Percentiles rank a stretch among this genome's conserved stretches.
Evolutionary conservation across 768 basidiomycete genomes (phyloP).

Genomic region (Paxillus ammoniavirescens): DNA sequence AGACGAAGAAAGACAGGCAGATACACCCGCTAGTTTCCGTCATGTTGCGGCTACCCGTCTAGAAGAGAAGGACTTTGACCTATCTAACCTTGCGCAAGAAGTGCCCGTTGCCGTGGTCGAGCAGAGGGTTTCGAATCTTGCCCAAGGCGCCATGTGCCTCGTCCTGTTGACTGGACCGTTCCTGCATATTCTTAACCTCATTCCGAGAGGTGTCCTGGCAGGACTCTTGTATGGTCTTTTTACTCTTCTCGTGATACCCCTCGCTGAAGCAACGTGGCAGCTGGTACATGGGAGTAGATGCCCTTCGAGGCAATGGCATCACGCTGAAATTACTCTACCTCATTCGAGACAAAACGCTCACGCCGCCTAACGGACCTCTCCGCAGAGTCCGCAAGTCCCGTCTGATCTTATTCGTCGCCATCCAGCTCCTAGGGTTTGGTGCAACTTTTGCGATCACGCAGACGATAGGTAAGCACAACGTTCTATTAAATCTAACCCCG

Average conservation of each 20-base stretch:
- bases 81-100: too few relatives aligned
- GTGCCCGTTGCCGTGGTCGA: too few relatives aligned
- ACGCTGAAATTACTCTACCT: slow-evolving; percentile 79
- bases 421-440: slow-evolving; percentile 83
- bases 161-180: too few relatives aligned
- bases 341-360: slow-evolving; percentile 66
- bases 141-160: too few relatives aligned
- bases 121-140: too few relatives aligned
- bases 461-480: slow-evolving; percentile 61
- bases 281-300: slow-evolving; percentile 92
- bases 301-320: slow-evolving; percentile 78
- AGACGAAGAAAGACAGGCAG: too few relatives aligned
- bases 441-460: slow-evolving; percentile 90
- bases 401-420: slow-evolving; percentile 64
- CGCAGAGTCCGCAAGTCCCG: slow-evolving; percentile 70
- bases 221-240: too few relatives aligned
- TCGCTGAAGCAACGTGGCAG: slow-evolving; percentile 30
- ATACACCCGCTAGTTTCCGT: too few relatives aligned
- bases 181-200: too few relatives aligned
- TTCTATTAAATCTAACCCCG: background rate
- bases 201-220: too few relatives aligned
- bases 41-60: too few relatives aligned
- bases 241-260: background rate
- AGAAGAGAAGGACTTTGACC: too few relatives aligned
- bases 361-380: slow-evolving; percentile 66